These are phyloP conservation scores for Flaveria robusta DNA, from an alignment of 129 eudicot genomes.

Conservation along the genomic window DNA sequence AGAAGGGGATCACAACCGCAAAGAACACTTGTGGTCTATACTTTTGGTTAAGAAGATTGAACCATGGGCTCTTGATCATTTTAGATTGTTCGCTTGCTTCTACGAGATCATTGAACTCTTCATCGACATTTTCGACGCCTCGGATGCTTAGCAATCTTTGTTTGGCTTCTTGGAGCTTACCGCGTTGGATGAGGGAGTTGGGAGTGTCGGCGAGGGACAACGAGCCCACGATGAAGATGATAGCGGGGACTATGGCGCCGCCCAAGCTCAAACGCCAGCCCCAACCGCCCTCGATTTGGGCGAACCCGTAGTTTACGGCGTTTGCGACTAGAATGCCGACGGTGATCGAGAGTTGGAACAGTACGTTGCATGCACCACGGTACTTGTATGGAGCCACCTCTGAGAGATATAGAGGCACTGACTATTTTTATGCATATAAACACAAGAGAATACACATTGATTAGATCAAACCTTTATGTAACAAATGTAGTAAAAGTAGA, in stretches of 20 bases:
- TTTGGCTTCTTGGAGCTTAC: conserved; percentile 41
- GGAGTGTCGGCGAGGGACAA: conserved; percentile 52
- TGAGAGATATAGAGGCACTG: conserved; percentile 57
- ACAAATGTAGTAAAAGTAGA: not conserved
- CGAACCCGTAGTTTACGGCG: conserved; percentile 43
- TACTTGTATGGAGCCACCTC: conserved; percentile 58
- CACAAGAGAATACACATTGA: not conserved
- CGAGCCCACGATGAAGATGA: conserved; percentile 49
- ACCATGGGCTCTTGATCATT: conserved; percentile 47
- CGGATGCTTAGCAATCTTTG: conserved; percentile 33
- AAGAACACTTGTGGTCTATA: conserved; percentile 56
- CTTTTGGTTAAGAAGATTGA: conserved; percentile 37
- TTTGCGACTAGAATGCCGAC: conserved; percentile 55
- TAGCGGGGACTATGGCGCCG: conserved; percentile 50
- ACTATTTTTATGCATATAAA: conserved; percentile 36
- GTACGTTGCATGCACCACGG: conserved; percentile 55
- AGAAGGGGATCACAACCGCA: conserved; percentile 46
- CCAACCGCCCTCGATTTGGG: conserved; percentile 40
- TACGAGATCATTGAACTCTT: conserved; percentile 49
- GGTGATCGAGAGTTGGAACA: conserved; percentile 58
- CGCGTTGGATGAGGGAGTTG: conserved; percentile 53
- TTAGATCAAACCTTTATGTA: not conserved
- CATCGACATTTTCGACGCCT: conserved; percentile 44
- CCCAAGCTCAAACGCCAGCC: conserved; percentile 64
- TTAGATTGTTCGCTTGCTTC: conserved; percentile 48